A percentile compares a stretch with the other conserved stretches of the same genome.
phyloP scores from a whole-genome alignment of 495 filamentous ascomycete genomes.

The Xylaria curta region DNA sequence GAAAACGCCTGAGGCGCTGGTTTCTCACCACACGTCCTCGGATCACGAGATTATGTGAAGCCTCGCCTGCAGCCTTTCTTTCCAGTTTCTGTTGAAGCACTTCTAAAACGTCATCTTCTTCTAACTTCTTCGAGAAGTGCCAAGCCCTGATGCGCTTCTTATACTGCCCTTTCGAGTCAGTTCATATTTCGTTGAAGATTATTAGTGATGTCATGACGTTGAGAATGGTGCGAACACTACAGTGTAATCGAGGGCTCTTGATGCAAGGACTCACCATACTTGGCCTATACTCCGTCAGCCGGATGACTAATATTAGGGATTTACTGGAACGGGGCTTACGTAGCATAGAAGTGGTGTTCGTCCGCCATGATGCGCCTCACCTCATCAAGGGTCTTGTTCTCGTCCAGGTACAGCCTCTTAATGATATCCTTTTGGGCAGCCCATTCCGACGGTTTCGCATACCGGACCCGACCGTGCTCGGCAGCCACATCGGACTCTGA shows the following conservation, averaged over 20 bases:
- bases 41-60: slow-evolving; percentile 17
- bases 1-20: slow-evolving; percentile 26
- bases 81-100: slow-evolving; percentile 27
- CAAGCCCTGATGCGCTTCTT: slow-evolving; percentile 31
- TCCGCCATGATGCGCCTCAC: slow-evolving; percentile 46
- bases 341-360: slow-evolving; percentile 40
- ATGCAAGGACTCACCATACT: slow-evolving; percentile 30
- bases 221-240: slow-evolving; percentile 15
- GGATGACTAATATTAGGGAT: slow-evolving; percentile 12
- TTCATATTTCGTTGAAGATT: neutral
- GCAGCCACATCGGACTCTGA: slow-evolving; percentile 14
- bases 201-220: slow-evolving; percentile 11
- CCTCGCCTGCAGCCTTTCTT: slow-evolving; percentile 24
- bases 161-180: slow-evolving; percentile 22
- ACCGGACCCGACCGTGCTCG: slow-evolving; percentile 25
- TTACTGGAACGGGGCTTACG: slow-evolving; percentile 26
- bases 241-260: slow-evolving; percentile 11
- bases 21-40: slow-evolving; percentile 29
- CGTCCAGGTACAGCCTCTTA: slow-evolving; percentile 41
- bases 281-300: slow-evolving; percentile 23
- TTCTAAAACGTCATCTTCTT: slow-evolving; percentile 27
- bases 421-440: slow-evolving; percentile 43
- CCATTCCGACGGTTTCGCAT: slow-evolving; percentile 38
- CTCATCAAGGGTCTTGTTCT: slow-evolving; percentile 47
- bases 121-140: slow-evolving; percentile 29